Evolutionary conservation across 1,284 basidiomycete genomes (phyloP), one percentile per base, ranked within the genome.

Genomic region (Amylostereum chailletii): DNA sequence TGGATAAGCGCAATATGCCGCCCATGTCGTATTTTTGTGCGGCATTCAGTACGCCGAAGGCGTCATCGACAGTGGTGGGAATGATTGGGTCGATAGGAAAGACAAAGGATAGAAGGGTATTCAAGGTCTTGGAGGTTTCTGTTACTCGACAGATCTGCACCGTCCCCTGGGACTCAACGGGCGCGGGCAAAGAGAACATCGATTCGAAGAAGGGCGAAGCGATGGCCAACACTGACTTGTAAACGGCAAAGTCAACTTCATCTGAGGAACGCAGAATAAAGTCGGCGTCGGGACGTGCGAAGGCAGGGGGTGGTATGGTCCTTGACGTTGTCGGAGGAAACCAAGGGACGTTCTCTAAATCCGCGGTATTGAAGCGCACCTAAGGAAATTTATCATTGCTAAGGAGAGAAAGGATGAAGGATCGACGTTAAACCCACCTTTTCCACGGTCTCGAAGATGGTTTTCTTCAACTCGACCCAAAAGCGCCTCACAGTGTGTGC

Each of bases 251-350:
- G 42, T 47, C 34, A 6, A 51, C 36, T 29, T 40, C 39, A 33
- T 53, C 52, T 26, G n/a, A 4, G 34, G 40, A 43, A 11, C 48
- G 51, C 9, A 52, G 48, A 19, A 52, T 40, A 42, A 48, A 8
- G 41, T 48, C 39, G 6, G 39, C 39, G 11, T 40, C 39, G 11
- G 39, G 11, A 27, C 39, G 39, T 40, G 5, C n/a, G 29, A 40
- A 40, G 39, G 39, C 39, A 19, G 19, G 19, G 19, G 19, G 19
- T 19, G 19, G 19, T 19, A 19, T 19, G 19, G 19, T 19, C 19
- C 19, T 19, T 19, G 19, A 19, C 19, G 19, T 19, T 19, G 19
- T 19, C 19, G 19, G 19, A 19, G 19, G 19, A 19, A 19, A 19
- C 19, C 19, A 19, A 19, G 19, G 19, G 19, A 19, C 19, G 19